These are phyloP conservation scores for Penicillium hordei DNA, from an alignment of 2,329 filamentous ascomycete genomes.

Conservation along the genomic window DNA sequence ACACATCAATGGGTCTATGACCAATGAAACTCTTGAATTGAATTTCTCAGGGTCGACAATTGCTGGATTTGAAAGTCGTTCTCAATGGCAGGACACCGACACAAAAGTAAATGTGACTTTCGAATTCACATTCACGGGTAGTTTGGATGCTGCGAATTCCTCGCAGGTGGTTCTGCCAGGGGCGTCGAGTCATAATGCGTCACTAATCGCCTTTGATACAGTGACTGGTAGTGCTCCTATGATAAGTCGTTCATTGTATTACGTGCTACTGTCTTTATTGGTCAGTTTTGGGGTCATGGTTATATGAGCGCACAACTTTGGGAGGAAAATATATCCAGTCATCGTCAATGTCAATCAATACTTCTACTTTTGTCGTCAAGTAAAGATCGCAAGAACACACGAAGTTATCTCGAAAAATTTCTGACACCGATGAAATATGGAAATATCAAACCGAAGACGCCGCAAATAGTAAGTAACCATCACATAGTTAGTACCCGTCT, in stretches of 20 bases:
- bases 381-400: fast-evolving
- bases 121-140: constrained; percentile 3
- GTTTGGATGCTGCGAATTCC: constrained; percentile 5
- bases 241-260: neutral
- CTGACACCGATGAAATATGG: too few species aligned
- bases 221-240: neutral
- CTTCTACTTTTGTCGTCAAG: neutral
- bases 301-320: neutral
- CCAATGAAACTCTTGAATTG: constrained; percentile 9
- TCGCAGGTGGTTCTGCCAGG: constrained; percentile 9
- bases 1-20: constrained; percentile 9
- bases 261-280: neutral
- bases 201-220: constrained; percentile 5
- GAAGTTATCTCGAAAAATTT: too few species aligned
- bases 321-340: neutral
- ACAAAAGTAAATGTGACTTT: constrained; percentile 10
- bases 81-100: neutral
- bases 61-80: neutral
- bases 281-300: neutral
- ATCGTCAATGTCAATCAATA: neutral
- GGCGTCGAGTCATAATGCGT: constrained; percentile 2
- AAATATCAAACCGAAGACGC: neutral
- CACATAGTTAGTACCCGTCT: constrained; percentile 10
- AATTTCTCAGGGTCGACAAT: constrained; percentile 2
- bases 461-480: neutral